Percentiles rank a stretch among this genome's conserved stretches.
These are phyloP conservation scores for Ceratocystiopsis minuta DNA, from an alignment of 2,329 filamentous ascomycete genomes.

Conservation along the genomic window DNA sequence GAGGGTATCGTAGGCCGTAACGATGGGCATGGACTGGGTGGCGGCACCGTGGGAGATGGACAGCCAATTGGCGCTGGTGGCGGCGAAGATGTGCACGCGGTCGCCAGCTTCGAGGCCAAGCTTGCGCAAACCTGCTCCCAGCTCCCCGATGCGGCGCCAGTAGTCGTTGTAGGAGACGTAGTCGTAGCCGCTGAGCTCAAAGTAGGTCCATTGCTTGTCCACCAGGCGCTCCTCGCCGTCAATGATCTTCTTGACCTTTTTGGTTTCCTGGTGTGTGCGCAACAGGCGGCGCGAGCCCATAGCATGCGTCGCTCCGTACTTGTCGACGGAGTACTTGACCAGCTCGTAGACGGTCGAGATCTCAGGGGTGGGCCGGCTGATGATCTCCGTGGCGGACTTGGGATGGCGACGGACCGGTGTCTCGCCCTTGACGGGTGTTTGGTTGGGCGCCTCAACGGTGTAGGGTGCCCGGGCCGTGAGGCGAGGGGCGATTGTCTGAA, in stretches of 20 bases:
- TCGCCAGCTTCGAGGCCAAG: conserved; percentile 53
- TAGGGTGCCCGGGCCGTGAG: conserved; percentile 44
- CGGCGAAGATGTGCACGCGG: conserved; percentile 63
- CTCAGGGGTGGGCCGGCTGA: conserved; percentile 40
- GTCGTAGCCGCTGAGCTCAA: conserved; percentile 62
- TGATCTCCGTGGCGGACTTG: conserved; percentile 41
- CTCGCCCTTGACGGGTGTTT: conserved; percentile 48
- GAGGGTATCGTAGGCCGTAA: conserved; percentile 70
- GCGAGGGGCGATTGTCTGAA: conserved; percentile 20
- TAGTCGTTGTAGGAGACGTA: conserved; percentile 67
- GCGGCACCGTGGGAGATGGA: conserved; percentile 32
- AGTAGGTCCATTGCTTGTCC: conserved; percentile 77
- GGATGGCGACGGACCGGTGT: conserved; percentile 55
- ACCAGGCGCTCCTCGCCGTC: conserved; percentile 64
- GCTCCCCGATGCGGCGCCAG: conserved; percentile 46
- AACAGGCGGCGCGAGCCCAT: conserved; percentile 57
- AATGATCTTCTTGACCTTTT: conserved; percentile 77
- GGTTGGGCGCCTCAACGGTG: conserved; percentile 48
- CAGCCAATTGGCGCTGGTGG: conserved; percentile 43
- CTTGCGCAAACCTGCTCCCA: conserved; percentile 54
- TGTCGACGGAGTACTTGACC: conserved; percentile 45
- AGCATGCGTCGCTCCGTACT: conserved; percentile 46
- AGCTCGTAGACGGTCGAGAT: conserved; percentile 62
- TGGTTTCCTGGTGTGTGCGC: conserved; percentile 63
- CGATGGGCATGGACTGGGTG: conserved; percentile 66